Evolutionary conservation across 495 filamentous ascomycete genomes (phyloP).

Genomic region (Pyronema domesticum): DNA sequence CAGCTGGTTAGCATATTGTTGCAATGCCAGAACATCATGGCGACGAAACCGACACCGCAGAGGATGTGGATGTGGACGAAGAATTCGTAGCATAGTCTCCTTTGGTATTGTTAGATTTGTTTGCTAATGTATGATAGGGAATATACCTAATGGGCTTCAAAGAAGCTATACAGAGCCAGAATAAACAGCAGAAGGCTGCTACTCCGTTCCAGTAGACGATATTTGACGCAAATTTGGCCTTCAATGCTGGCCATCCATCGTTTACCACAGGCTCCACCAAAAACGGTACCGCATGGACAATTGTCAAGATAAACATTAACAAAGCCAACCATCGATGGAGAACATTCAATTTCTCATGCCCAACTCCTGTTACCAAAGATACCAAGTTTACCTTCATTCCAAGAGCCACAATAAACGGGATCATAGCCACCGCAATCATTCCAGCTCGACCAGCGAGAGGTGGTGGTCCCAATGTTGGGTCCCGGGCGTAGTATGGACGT

Average conservation of each 20-base stretch:
- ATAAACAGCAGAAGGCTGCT: constrained; percentile 64
- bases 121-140: constrained; percentile 5
- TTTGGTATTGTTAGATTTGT: constrained; percentile 1
- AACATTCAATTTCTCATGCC: constrained; percentile 80
- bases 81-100: constrained; percentile 54
- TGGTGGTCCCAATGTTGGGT: constrained; percentile 51
- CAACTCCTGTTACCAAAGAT: constrained; percentile 70
- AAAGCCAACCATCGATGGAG: constrained; percentile 90
- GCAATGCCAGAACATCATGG: constrained; percentile 87
- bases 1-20: constrained; percentile 71
- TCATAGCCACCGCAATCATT: constrained; percentile 86
- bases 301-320: constrained; percentile 60
- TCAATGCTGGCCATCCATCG: constrained; percentile 47
- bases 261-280: constrained; percentile 76
- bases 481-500: constrained; percentile 19
- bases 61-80: constrained; percentile 72
- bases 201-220: constrained; percentile 77
- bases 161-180: constrained; percentile 68
- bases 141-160: constrained; percentile 44
- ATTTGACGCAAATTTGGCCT: constrained; percentile 42
- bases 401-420: constrained; percentile 79
- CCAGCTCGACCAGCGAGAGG: constrained; percentile 77
- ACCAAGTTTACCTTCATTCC: constrained; percentile 86
- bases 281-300: constrained; percentile 76
- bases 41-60: constrained; percentile 61